These are phyloP conservation scores for Prunus mongolica DNA, from an alignment of 306 rosid species.

Conservation along the genomic window DNA sequence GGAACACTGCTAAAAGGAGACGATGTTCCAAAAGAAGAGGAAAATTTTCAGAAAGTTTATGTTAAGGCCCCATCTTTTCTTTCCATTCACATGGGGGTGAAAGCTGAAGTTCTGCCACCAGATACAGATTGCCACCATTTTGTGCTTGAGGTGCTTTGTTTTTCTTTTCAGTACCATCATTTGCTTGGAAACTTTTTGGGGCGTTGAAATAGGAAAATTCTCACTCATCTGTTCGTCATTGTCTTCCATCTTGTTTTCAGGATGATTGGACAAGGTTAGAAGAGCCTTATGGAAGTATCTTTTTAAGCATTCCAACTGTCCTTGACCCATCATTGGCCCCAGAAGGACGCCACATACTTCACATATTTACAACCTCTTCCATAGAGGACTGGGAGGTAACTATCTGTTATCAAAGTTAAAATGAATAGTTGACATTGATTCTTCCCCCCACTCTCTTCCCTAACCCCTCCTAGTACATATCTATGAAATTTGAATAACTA, in stretches of 20 bases:
- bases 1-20: conserved; percentile 73
- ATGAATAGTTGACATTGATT: conserved; percentile 15
- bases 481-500: conserved; percentile 12
- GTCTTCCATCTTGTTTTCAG: conserved; percentile 30
- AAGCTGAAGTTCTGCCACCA: conserved; percentile 81
- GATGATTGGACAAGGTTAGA: conserved; percentile 67
- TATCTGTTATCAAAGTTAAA: conserved; percentile 15
- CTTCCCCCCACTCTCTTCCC: conserved; percentile 6
- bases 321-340: conserved; percentile 94
- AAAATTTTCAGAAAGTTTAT: conserved; percentile 81
- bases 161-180: conserved; percentile 18
- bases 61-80: conserved; percentile 96
- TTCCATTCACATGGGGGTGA: conserved; percentile 96
- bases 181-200: conserved; percentile 5
- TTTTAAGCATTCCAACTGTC: conserved; percentile 91
- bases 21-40: conserved; percentile 78
- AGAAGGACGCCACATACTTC: conserved; percentile 82
- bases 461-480: background rate
- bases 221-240: conserved; percentile 10
- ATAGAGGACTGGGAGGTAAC: conserved; percentile 87
- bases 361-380: conserved; percentile 90
- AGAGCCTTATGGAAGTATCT: conserved; percentile 88
- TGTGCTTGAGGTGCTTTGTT: conserved; percentile 71
- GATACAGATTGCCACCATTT: conserved; percentile 98
- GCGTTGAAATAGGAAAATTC: conserved; percentile 11